These are phyloP conservation scores for Trichosporon inkin DNA, from an alignment of 1,284 basidiomycete genomes.

Conservation along the genomic window DNA sequence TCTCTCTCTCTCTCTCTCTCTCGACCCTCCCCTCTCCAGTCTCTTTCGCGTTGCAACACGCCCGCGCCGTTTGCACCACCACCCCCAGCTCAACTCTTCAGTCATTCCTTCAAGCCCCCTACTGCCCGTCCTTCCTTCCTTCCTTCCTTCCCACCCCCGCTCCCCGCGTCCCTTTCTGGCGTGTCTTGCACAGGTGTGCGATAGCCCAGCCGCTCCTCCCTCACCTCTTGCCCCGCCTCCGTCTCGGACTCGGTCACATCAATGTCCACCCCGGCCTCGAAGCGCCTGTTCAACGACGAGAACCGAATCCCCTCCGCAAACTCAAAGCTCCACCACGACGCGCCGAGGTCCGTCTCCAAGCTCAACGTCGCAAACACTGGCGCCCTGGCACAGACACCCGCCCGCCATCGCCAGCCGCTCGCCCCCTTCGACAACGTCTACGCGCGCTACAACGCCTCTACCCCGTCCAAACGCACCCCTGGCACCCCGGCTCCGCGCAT, in stretches of 20 bases:
- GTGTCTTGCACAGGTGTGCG: not conserved
- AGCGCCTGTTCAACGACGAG: conserved; percentile 23
- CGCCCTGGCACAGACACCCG: conserved; percentile 14
- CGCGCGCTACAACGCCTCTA: conserved; percentile 9
- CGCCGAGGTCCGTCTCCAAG: conserved; percentile 11
- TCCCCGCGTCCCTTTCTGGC: not conserved
- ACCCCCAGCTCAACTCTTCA: not conserved
- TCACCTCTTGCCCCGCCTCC: not conserved
- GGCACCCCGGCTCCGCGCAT: conserved; percentile 18
- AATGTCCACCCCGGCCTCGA: conserved; percentile 3
- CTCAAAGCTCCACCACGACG: conserved; percentile 10
- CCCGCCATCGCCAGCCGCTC: conserved; percentile 23
- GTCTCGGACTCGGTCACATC: not conserved
- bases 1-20: not conserved
- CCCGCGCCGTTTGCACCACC: not conserved
- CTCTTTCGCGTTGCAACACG: not conserved
- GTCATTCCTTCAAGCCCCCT: conserved; percentile 1
- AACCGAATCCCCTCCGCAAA: conserved; percentile 19
- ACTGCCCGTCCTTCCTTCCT: not conserved
- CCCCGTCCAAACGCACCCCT: conserved; percentile 9
- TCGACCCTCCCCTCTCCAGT: not conserved
- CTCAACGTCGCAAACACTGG: conserved; percentile 1
- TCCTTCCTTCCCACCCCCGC: not conserved
- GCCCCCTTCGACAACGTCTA: conserved; percentile 21
- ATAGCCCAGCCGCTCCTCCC: not conserved